Evolutionary conservation across 352 stramenopile species (phyloP), one percentile per base, ranked within the genome.

Genomic region (Globisporangium spiculum): DNA sequence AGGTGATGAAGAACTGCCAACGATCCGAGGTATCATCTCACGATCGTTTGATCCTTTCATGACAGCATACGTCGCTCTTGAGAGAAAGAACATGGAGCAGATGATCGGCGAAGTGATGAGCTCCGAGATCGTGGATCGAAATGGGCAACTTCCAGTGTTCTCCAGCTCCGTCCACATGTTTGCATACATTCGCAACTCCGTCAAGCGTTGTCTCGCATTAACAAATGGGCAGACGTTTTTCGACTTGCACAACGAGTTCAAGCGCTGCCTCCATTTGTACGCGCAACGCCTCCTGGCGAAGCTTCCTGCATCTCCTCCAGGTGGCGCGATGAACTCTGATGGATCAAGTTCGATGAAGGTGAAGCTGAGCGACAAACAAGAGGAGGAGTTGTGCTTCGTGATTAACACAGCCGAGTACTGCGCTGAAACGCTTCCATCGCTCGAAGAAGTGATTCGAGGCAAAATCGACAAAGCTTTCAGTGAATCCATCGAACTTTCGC

Each of bases 351-450:
- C 41, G 9, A 34, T 66, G 34, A 84, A 82, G 34, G 71, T 91
- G 59, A 90, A 89, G 56, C 66, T 98, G 60, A 81, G 82, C 10
- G 76, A 89, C 41, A 97, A 97, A 61, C 94, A 98, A 65, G 96
- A 99, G 79, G 91, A 98, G 59, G 96, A 97, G 32, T 81, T 98
- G 34, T 99, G 97, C 72, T 98, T 99, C 71, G 94, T 99, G 6
- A 97, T 99, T 71, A 98, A 99, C 84, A 99, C 98, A 16, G 98
- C 97, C 22, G 97, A 99, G 75, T 99, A 99, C 76, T 99, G 97
- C 66, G 96, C 96, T 1, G 97, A 99, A 63, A 99, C 97, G 9
- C 69, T 94, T 10, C 96, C 98, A 73, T 98, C 98, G 46, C 71
- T 97, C 27, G 89, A 99, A 75, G 96, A 99, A 78, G 92, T 99